phyloP scores from a whole-genome alignment of 2,329 filamentous ascomycete genomes.

The Xylariaceae sp. region DNA sequence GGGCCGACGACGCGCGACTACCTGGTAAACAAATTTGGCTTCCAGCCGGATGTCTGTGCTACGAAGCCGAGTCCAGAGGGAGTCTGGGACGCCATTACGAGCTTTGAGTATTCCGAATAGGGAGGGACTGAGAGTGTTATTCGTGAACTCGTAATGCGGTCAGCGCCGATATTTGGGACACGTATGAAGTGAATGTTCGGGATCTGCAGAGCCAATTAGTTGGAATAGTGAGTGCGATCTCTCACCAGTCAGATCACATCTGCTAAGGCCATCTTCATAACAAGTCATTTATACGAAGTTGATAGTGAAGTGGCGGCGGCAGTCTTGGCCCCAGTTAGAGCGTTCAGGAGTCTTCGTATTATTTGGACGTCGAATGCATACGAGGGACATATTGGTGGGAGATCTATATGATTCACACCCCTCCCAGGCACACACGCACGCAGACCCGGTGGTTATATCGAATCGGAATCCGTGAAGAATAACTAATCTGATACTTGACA shows the following conservation, averaged over 20 bases:
- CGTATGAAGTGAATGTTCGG: no score
- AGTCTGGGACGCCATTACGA: slow-evolving; percentile 60
- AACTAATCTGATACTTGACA: neutral
- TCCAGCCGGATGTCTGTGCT: slow-evolving; percentile 74
- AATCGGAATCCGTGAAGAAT: no score
- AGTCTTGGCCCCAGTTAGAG: no score
- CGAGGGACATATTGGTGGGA: no score
- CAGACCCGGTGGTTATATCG: no score
- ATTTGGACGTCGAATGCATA: no score
- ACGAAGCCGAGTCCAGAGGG: slow-evolving; percentile 77
- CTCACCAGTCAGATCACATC: neutral
- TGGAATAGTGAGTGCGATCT: neutral
- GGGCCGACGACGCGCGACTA: slow-evolving; percentile 85
- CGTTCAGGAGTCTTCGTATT: no score
- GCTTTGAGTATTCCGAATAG: slow-evolving; percentile 7
- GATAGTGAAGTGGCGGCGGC: no score
- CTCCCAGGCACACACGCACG: no score
- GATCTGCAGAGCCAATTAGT: no score
- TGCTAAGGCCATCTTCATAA: neutral
- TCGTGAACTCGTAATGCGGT: slow-evolving; percentile 5
- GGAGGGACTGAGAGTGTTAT: neutral
- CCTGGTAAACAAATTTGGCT: slow-evolving; percentile 58
- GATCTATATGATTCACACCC: no score
- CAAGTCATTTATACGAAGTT: neutral
- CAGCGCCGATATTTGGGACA: no score